A percentile compares a stretch with the other conserved stretches of the same genome.
Conservation (phyloP, 1,284 basidiomycete genomes). For the Neolentinus lepideus region DNA sequence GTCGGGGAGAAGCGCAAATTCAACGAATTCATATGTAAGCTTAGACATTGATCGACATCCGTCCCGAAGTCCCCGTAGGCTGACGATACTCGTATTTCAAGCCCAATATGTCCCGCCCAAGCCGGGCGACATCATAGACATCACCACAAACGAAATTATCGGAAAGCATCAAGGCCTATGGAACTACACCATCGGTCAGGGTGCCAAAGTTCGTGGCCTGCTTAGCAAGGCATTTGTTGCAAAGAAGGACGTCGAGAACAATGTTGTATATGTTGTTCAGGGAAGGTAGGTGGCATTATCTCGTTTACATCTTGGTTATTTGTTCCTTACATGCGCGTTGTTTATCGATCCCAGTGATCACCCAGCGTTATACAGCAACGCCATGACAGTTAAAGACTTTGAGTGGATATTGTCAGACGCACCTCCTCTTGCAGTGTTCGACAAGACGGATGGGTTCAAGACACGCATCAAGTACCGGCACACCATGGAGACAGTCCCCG, state of each 20-base stretch:
- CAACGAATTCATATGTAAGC: conserved; percentile 65
- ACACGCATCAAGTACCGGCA: conserved; percentile 68
- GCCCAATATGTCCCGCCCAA: conserved; percentile 73
- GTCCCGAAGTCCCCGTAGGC: conserved; percentile 6
- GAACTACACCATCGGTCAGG: conserved; percentile 86
- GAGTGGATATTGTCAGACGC: conserved; percentile 71
- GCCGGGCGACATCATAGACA: conserved; percentile 62
- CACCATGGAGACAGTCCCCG: conserved; percentile 52
- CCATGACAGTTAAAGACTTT: conserved; percentile 46
- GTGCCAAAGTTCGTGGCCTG: conserved; percentile 62
- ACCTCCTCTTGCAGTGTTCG: conserved; percentile 40
- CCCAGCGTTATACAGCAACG: conserved; percentile 48
- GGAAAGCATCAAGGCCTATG: conserved; percentile 76
- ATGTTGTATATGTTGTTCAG: conserved; percentile 71
- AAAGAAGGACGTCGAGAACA: conserved; percentile 54
- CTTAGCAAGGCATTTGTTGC: conserved; percentile 68
- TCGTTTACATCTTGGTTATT: not conserved
- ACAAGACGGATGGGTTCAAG: conserved; percentile 32
- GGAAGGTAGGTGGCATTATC: conserved; percentile 46
- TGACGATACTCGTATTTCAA: conserved; percentile 3
- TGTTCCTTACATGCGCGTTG: conserved; percentile 1
- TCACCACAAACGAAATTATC: conserved; percentile 44
- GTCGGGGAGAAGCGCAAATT: conserved; percentile 81
- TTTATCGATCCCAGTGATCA: conserved; percentile 42
- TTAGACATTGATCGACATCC: not conserved